A percentile compares a stretch with the other conserved stretches of the same genome.
phyloP scores from a whole-genome alignment of 139 green algal genomes.

The Yamagishiella unicocca region DNA sequence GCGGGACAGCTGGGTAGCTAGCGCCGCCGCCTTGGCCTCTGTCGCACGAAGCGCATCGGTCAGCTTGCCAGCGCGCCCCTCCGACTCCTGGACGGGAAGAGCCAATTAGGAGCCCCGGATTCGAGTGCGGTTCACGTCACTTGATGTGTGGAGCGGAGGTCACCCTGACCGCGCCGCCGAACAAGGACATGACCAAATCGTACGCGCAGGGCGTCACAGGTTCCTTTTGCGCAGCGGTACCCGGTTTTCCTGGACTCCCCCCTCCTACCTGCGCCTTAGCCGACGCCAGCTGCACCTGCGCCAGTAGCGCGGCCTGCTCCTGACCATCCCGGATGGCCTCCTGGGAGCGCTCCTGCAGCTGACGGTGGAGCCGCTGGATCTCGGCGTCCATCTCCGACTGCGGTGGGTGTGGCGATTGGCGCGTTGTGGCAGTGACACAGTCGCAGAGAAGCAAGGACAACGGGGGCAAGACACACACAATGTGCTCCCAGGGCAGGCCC shows the following conservation, averaged over 20 bases:
- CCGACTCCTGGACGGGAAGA: conserved; percentile 37
- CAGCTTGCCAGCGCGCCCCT: conserved; percentile 18
- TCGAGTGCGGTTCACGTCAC: too few species aligned
- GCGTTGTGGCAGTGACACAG: too few species aligned
- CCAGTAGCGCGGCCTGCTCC: conserved; percentile 32
- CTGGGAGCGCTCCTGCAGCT: conserved; percentile 40
- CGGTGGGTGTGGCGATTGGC: neutral
- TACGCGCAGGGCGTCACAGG: too few species aligned
- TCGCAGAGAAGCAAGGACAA: too few species aligned
- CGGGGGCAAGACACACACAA: too few species aligned
- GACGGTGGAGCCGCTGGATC: conserved; percentile 55
- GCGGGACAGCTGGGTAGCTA: neutral
- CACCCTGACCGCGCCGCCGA: too few species aligned
- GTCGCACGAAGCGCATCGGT: conserved; percentile 15
- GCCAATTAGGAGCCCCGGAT: too few species aligned
- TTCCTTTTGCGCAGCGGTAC: too few species aligned
- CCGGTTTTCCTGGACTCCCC: too few species aligned
- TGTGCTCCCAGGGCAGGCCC: too few species aligned
- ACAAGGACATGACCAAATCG: too few species aligned
- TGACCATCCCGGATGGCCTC: conserved; percentile 29
- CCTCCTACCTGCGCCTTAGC: conserved; percentile 32
- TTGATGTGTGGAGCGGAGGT: too few species aligned
- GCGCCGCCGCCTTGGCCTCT: conserved; percentile 33
- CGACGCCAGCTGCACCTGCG: conserved; percentile 29
- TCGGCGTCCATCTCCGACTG: conserved; percentile 63